These are phyloP conservation scores for Nematodospora anomalae DNA, from an alignment of 1,139 yeast genomes.

Conservation along the genomic window DNA sequence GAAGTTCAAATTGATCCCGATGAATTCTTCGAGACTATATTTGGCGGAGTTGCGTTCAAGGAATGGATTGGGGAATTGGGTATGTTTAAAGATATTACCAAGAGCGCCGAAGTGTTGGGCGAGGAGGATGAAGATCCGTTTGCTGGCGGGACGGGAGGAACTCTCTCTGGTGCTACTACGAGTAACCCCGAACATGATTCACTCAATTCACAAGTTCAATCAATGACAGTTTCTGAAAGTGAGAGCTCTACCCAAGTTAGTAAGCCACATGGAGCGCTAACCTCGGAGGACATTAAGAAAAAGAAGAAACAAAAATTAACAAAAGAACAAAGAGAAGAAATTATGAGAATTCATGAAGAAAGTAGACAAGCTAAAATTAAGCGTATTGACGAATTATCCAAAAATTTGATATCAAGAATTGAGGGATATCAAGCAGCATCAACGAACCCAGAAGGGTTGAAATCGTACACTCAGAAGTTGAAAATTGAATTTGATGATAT, in stretches of 20 bases:
- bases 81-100: conserved; percentile 75
- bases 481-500: conserved; percentile 60
- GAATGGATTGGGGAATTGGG: conserved; percentile 87
- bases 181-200: neutral
- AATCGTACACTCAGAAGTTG: conserved; percentile 40
- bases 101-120: conserved; percentile 63
- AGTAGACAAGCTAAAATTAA: conserved; percentile 53
- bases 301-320: conserved; percentile 42
- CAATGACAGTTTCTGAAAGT: conserved; percentile 5
- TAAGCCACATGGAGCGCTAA: conserved; percentile 9
- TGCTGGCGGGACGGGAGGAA: conserved; percentile 10
- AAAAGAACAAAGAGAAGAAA: conserved; percentile 55
- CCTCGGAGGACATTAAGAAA: conserved; percentile 24
- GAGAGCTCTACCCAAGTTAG: neutral
- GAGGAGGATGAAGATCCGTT: conserved; percentile 26
- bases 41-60: conserved; percentile 74
- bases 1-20: conserved; percentile 33
- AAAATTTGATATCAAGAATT: conserved; percentile 45
- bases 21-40: conserved; percentile 71
- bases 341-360: conserved; percentile 53
- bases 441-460: conserved; percentile 33
- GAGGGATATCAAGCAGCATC: conserved; percentile 34
- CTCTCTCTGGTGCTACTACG: conserved; percentile 6
- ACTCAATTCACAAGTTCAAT: conserved; percentile 3
- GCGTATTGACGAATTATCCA: conserved; percentile 54